Percentiles rank a stretch among this genome's conserved stretches.
phyloP scores from a whole-genome alignment of 495 filamentous ascomycete species.

The Apodospora peruviana region DNA sequence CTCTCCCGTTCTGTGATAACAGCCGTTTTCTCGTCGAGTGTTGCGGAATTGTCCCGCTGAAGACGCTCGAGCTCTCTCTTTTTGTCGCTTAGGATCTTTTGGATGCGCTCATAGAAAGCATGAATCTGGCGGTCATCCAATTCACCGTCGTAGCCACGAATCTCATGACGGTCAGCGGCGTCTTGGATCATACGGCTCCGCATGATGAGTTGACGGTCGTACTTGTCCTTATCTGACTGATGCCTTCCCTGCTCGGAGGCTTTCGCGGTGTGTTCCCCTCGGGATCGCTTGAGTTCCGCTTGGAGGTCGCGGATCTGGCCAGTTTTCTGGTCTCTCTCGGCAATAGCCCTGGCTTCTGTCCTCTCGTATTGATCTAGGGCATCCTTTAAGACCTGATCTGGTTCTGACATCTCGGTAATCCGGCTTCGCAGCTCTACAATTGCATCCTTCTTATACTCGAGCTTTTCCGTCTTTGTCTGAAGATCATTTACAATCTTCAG shows the following conservation, averaged over 20 bases:
- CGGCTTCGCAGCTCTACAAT: slow-evolving; percentile 63
- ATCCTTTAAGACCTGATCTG: slow-evolving; percentile 70
- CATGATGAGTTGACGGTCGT: slow-evolving; percentile 67
- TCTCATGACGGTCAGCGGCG: slow-evolving; percentile 68
- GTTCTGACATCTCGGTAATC: slow-evolving; percentile 68
- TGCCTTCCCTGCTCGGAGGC: slow-evolving; percentile 77
- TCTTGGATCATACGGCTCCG: slow-evolving; percentile 72
- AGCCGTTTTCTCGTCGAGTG: slow-evolving; percentile 60
- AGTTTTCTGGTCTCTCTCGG: slow-evolving; percentile 57
- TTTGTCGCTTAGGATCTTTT: slow-evolving; percentile 71
- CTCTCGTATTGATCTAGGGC: slow-evolving; percentile 79
- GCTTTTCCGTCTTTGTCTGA: slow-evolving; percentile 52
- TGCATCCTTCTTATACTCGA: slow-evolving; percentile 48
- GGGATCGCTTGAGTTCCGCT: slow-evolving; percentile 52
- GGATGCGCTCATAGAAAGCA: slow-evolving; percentile 71
- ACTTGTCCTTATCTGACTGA: slow-evolving; percentile 79
- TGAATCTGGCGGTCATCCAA: slow-evolving; percentile 67
- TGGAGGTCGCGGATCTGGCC: slow-evolving; percentile 59
- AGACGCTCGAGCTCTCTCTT: slow-evolving; percentile 66
- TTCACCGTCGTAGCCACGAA: slow-evolving; percentile 77
- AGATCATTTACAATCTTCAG: slow-evolving; percentile 58
- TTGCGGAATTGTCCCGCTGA: slow-evolving; percentile 64
- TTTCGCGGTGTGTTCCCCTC: slow-evolving; percentile 59
- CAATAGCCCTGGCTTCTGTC: slow-evolving; percentile 56
- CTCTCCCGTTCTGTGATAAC: slow-evolving; percentile 64